Conservation (phyloP, 495 filamentous ascomycete genomes). For the Hypoxylon cercidicola region DNA sequence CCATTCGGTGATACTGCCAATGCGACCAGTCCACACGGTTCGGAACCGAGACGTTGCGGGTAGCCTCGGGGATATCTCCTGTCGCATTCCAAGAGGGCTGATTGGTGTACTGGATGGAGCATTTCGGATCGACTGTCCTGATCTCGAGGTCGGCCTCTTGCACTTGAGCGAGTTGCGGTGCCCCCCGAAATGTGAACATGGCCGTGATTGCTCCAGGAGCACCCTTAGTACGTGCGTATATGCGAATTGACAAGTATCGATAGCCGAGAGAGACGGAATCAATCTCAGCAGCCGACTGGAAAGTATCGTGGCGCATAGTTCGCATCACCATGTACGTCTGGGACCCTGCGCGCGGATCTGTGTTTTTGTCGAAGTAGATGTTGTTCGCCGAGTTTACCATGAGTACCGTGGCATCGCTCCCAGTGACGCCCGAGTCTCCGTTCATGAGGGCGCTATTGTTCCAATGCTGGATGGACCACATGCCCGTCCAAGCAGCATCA, state of each 20-base stretch:
- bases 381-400: conserved; percentile 74
- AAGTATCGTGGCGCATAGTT: conserved; percentile 63
- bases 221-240: conserved; percentile 65
- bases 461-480: conserved; percentile 73
- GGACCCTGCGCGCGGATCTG: conserved; percentile 44
- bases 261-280: conserved; percentile 64
- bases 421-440: conserved; percentile 44
- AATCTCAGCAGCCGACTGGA: conserved; percentile 73
- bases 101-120: conserved; percentile 75
- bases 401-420: conserved; percentile 56
- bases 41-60: conserved; percentile 57
- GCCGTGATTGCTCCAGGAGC: conserved; percentile 70
- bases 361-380: conserved; percentile 66
- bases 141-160: conserved; percentile 84
- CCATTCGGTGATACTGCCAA: conserved; percentile 76
- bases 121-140: conserved; percentile 65
- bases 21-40: conserved; percentile 63
- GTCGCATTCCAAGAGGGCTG: conserved; percentile 65
- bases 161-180: conserved; percentile 53
- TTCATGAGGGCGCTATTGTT: conserved; percentile 52
- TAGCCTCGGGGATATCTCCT: conserved; percentile 60
- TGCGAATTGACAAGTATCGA: conserved; percentile 69
- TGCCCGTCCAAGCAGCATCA: conserved; percentile 51
- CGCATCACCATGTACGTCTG: conserved; percentile 70
- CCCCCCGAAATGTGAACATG: conserved; percentile 70